Evolutionary conservation across 768 basidiomycete species (phyloP).

Genomic region (Leccinum uliginosum): DNA sequence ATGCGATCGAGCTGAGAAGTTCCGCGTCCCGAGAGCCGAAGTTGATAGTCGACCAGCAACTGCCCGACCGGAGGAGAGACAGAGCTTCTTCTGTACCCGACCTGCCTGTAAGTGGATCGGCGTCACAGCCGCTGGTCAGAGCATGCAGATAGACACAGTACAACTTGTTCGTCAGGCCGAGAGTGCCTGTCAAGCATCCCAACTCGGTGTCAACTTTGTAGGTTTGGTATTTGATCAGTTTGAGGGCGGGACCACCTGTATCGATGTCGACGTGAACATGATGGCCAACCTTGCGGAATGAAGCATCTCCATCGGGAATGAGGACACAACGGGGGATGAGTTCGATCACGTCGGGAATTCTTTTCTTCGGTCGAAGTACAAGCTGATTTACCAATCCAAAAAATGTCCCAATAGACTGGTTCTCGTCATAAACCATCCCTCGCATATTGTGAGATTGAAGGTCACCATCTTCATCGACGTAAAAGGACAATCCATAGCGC

Average conservation of each 20-base stretch:
- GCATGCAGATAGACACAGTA: constrained; percentile 9
- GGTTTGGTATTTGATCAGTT: constrained; percentile 17
- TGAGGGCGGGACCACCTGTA: neutral
- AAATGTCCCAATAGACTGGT: neutral
- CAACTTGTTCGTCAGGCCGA: neutral
- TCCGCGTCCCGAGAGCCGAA: constrained; percentile 25
- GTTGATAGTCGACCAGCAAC: constrained; percentile 35
- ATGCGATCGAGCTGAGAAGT: constrained; percentile 31
- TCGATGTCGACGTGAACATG: constrained; percentile 10
- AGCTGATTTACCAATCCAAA: neutral
- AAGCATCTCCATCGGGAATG: constrained; percentile 33
- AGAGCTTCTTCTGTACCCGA: neutral
- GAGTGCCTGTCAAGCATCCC: neutral
- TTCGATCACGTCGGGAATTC: neutral
- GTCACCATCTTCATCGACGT: neutral
- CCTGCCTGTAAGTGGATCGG: neutral
- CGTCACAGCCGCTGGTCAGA: neutral
- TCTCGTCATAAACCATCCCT: neutral
- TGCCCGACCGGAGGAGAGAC: constrained; percentile 31
- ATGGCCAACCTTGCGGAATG: neutral
- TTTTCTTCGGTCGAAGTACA: neutral
- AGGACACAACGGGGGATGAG: constrained; percentile 23
- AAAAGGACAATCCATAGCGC: constrained; percentile 3
- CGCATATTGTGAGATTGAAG: neutral
- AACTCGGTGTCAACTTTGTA: neutral